phyloP scores from a whole-genome alignment of 2,329 filamentous ascomycete genomes.

The Talaromyces sp. region DNA sequence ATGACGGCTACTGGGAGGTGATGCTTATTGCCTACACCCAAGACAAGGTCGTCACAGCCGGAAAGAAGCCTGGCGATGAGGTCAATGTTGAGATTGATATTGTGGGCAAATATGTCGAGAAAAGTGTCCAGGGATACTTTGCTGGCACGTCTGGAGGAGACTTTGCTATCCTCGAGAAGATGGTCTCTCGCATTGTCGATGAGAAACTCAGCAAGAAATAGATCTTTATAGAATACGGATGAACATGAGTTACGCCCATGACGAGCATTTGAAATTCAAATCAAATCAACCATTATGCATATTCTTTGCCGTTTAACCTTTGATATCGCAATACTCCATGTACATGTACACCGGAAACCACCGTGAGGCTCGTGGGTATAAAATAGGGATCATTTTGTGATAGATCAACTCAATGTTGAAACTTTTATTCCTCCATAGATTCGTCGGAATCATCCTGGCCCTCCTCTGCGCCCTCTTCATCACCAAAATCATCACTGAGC shows the following conservation, averaged over 20 bases:
- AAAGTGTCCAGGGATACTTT: constrained; percentile 83
- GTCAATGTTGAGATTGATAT: constrained; percentile 95
- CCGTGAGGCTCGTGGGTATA: constrained; percentile 22
- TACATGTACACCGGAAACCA: constrained; percentile 22
- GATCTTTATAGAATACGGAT: background rate
- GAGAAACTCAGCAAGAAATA: constrained; percentile 58
- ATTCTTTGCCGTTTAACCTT: background rate
- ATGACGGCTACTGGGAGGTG: constrained; percentile 86
- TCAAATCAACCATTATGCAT: constrained; percentile 4
- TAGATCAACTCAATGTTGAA: background rate
- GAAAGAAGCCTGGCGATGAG: constrained; percentile 75
- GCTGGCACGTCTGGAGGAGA: constrained; percentile 42
- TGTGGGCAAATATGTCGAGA: constrained; percentile 67
- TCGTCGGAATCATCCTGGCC: constrained; percentile 38
- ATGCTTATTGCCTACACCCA: constrained; percentile 98
- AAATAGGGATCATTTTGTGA: constrained; percentile 6
- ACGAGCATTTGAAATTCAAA: constrained; percentile 10
- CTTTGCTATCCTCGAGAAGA: constrained; percentile 66
- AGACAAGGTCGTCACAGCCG: constrained; percentile 81
- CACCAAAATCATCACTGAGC: constrained; percentile 55
- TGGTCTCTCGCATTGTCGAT: constrained; percentile 74
- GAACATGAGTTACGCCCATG: constrained; percentile 9
- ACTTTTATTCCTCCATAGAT: constrained; percentile 45
- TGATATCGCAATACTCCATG: constrained; percentile 15
- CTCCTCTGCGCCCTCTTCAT: constrained; percentile 50